Base-by-base conservation (phyloP, 2,329 filamentous ascomycete genomes). In the Whalleya microplaca region DNA sequence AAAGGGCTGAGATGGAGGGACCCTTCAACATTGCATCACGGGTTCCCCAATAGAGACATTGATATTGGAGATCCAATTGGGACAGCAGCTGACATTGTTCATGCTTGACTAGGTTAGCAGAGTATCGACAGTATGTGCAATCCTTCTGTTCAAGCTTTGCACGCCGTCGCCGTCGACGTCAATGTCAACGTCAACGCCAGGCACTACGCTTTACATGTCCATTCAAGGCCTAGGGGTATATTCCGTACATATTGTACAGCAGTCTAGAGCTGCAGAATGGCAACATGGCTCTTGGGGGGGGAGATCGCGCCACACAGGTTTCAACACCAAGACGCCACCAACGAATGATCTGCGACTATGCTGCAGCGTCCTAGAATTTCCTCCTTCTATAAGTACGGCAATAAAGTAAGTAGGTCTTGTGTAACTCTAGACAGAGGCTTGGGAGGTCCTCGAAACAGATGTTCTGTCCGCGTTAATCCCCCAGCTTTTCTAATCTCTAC, bases 1-100 rank as follows among this genome's bases (percentile, higher is more conserved):
- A 58, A 63, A 37, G 41, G 47, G 45, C 53, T 62, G 62, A 55
- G 52, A 65, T 64, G 66, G 64, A 62, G 63, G 64, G 66, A 62
- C 62, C 64, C 56, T 66, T 65, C 49, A 46, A 53, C 55, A 57
- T 60, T 52, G 56, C 62, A 64, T 64, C 63, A 62, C 62, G 64
- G 61, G 61, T 64, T 65, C 45, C 63, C 59, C 48, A 41, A 64
- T 60, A 48, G 54, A 65, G 59, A 59, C 55, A 50, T 54, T 56
- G 54, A 49, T 53, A 51, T 46, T 55, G 49, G 54, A 52, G 40
- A 32, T 53, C 57, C 59, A 61, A 59, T 62, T 54, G 55, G 55
- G 55, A 57, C 46, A 58, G 45, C 58, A 58, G 54, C 61, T 61
- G 62, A 62, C 59, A 53, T 14, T 51, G 51, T 58, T 53, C 55